phyloP scores from a whole-genome alignment of 768 basidiomycete species.

The Boletus pseudopeckii region DNA sequence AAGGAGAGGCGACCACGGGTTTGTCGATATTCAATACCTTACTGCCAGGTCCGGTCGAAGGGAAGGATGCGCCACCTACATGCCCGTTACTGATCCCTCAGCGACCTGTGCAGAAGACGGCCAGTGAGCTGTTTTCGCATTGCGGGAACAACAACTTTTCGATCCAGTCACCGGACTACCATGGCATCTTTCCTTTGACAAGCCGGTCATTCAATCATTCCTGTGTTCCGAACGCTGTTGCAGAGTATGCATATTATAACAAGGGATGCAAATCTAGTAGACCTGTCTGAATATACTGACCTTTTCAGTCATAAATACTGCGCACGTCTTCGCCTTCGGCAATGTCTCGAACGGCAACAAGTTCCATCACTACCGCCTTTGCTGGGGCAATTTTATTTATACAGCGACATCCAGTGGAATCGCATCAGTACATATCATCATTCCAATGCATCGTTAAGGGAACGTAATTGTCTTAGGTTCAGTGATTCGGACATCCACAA shows the following conservation, averaged over 20 bases:
- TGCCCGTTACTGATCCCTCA: slow-evolving; percentile 32
- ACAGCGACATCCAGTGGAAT: no score
- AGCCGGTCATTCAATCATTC: slow-evolving; percentile 85
- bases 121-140: slow-evolving; percentile 44
- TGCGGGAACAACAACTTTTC: slow-evolving; percentile 84
- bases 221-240: slow-evolving; percentile 68
- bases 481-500: slow-evolving; percentile 1
- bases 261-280: no score
- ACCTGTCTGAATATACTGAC: no score
- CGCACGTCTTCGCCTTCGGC: no score
- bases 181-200: slow-evolving; percentile 73
- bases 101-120: slow-evolving; percentile 18
- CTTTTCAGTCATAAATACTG: no score
- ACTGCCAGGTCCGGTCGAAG: slow-evolving; percentile 39
- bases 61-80: slow-evolving; percentile 26
- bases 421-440: neutral
- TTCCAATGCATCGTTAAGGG: neutral
- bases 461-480: neutral
- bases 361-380: no score
- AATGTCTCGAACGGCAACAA: no score
- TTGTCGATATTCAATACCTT: slow-evolving; percentile 43
- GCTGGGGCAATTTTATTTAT: no score
- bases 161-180: slow-evolving; percentile 65
- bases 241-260: no score
- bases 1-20: slow-evolving; percentile 19